Conservation (phyloP, 768 basidiomycete genomes). For the Pluteus cervinus region DNA sequence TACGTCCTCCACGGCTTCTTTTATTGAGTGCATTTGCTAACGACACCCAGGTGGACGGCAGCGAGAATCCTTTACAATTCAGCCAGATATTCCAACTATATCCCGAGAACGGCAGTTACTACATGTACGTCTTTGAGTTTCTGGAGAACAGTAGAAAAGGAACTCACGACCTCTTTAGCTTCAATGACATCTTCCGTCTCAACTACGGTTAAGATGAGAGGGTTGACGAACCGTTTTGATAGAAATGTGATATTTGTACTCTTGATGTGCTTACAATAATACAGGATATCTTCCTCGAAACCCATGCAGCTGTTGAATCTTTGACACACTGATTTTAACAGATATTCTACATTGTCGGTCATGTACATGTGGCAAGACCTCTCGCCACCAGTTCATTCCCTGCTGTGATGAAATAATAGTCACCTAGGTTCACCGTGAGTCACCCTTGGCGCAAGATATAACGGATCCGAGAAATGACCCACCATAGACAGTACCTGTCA, state of each 20-base stretch:
- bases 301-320: too few species aligned
- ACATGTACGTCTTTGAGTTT: conserved; percentile 66
- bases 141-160: not conserved
- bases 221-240: too few species aligned
- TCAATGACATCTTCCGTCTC: conserved; percentile 91
- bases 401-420: conserved; percentile 56
- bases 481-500: conserved; percentile 55
- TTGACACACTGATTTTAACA: not conserved
- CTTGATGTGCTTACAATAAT: too few species aligned
- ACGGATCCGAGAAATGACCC: conserved; percentile 11
- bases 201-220: conserved; percentile 49
- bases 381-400: conserved; percentile 46
- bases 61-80: conserved; percentile 75
- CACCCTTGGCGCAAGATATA: not conserved
- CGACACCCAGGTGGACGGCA: conserved; percentile 70
- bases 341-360: conserved; percentile 1
- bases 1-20: conserved; percentile 24
- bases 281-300: too few species aligned
- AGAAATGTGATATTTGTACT: too few species aligned
- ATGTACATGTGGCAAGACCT: conserved; percentile 34
- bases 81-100: conserved; percentile 92
- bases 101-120: conserved; percentile 69
- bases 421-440: conserved; percentile 32
- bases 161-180: conserved; percentile 19
- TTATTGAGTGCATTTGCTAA: conserved; percentile 3